These are phyloP conservation scores for Trifolium dubium DNA, from an alignment of 306 rosid genomes.

Conservation along the genomic window DNA sequence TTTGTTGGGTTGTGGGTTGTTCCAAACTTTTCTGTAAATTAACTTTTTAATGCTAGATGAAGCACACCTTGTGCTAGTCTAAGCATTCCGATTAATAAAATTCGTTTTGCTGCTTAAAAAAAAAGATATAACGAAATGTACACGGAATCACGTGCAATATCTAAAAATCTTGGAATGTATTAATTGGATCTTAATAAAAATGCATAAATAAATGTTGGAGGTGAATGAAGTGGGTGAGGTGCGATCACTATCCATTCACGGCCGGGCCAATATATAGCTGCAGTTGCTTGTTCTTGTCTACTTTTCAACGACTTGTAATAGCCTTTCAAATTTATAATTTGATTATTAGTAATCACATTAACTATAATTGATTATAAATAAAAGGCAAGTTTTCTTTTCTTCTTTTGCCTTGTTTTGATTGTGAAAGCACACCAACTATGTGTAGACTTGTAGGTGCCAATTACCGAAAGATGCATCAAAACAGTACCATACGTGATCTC, in stretches of 20 bases:
- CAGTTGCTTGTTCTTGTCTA: conserved; percentile 25
- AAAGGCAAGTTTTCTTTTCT: conserved; percentile 29
- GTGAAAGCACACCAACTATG: conserved; percentile 46
- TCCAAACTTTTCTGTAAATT: too few relatives aligned
- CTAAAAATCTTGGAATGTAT: too few relatives aligned
- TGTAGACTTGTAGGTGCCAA: conserved; percentile 36
- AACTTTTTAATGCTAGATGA: too few relatives aligned
- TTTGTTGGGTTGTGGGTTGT: too few relatives aligned
- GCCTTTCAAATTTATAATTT: conserved; percentile 37
- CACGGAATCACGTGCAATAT: too few relatives aligned
- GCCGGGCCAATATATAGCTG: conserved; percentile 32
- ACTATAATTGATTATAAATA: conserved; percentile 6
- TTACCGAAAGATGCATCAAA: conserved; percentile 36
- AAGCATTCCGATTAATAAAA: too few relatives aligned
- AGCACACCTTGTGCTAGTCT: too few relatives aligned
- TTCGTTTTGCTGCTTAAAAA: too few relatives aligned
- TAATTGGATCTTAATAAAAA: too few relatives aligned
- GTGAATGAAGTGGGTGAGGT: neutral
- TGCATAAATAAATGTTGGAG: neutral
- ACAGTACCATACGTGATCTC: neutral
- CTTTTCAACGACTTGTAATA: conserved; percentile 31
- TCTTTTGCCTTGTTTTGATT: conserved; percentile 27
- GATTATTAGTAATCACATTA: conserved; percentile 24
- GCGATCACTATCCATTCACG: conserved; percentile 17
- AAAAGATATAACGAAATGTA: too few relatives aligned